Percentiles rank a stretch among this genome's conserved stretches.
Conservation (phyloP, 495 filamentous ascomycete species). For the Annulohypoxylon moriforme region DNA sequence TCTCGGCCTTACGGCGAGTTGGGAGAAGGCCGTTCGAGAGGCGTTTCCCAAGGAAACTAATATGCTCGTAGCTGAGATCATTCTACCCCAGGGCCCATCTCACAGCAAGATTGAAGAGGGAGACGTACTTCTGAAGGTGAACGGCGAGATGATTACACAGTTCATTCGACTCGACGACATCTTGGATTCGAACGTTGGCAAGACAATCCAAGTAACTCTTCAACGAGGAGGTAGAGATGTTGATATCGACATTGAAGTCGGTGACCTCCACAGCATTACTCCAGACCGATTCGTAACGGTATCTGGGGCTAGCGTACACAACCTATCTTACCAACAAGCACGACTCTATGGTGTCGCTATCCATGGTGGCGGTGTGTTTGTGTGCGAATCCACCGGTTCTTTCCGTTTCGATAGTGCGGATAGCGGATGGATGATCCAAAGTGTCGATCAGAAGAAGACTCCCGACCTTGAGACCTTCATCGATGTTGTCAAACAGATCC, state of each 20-base stretch:
- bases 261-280: conserved; percentile 92
- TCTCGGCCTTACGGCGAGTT: conserved; percentile 83
- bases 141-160: conserved; percentile 92
- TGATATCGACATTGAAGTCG: conserved; percentile 85
- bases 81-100: conserved; percentile 90
- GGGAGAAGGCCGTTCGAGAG: conserved; percentile 84
- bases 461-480: conserved; percentile 90
- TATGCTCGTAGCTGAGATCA: conserved; percentile 95
- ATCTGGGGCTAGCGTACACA: conserved; percentile 91
- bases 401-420: conserved; percentile 93
- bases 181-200: conserved; percentile 86
- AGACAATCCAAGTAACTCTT: conserved; percentile 77
- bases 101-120: conserved; percentile 89
- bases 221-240: conserved; percentile 90
- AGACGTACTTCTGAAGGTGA: conserved; percentile 94
- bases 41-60: conserved; percentile 92
- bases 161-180: conserved; percentile 95
- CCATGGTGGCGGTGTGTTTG: conserved; percentile 81
- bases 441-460: conserved; percentile 87
- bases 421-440: conserved; percentile 92
- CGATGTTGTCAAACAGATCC: conserved; percentile 88
- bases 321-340: conserved; percentile 95
- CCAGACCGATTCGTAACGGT: conserved; percentile 96
- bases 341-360: conserved; percentile 91
- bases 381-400: conserved; percentile 94